Conservation (phyloP, 495 filamentous ascomycete genomes). For the Terfezia claveryi region DNA sequence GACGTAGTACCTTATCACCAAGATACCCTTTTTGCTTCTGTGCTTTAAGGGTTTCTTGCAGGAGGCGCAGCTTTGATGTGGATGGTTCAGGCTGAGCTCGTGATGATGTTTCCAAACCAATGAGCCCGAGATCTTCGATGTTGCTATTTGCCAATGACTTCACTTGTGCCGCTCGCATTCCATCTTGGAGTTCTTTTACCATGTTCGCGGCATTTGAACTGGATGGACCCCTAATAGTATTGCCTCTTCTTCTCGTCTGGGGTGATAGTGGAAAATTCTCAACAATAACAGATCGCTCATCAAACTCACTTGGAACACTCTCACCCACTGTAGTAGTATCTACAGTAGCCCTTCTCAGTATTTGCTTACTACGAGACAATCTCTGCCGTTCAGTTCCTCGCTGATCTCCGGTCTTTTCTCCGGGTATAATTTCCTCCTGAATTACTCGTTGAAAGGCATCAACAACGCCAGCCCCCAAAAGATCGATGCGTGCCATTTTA, state of each 20-base stretch:
- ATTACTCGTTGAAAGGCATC: slow-evolving; percentile 51
- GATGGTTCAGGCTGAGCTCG: neutral
- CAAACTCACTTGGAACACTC: neutral
- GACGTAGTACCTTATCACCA: neutral
- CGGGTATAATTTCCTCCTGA: slow-evolving; percentile 25
- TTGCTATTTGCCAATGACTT: too few species aligned
- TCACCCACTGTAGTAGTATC: neutral
- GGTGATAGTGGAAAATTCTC: neutral
- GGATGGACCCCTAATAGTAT: neutral
- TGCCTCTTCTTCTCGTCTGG: neutral
- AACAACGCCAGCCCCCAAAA: slow-evolving; percentile 54
- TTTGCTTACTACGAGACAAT: neutral
- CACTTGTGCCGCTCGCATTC: too few species aligned
- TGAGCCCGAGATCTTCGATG: neutral
- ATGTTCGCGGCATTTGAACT: too few species aligned
- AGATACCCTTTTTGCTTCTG: neutral
- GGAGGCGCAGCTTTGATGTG: neutral
- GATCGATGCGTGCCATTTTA: slow-evolving; percentile 32
- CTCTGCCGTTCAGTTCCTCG: neutral
- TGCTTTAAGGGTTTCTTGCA: neutral
- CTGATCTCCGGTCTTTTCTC: neutral
- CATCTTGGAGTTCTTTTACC: too few species aligned
- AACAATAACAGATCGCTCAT: neutral
- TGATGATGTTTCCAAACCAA: neutral
- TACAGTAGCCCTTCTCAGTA: neutral